Evolutionary conservation across 352 stramenopile genomes (phyloP).

Genomic region (Globisporangium sylvaticum): DNA sequence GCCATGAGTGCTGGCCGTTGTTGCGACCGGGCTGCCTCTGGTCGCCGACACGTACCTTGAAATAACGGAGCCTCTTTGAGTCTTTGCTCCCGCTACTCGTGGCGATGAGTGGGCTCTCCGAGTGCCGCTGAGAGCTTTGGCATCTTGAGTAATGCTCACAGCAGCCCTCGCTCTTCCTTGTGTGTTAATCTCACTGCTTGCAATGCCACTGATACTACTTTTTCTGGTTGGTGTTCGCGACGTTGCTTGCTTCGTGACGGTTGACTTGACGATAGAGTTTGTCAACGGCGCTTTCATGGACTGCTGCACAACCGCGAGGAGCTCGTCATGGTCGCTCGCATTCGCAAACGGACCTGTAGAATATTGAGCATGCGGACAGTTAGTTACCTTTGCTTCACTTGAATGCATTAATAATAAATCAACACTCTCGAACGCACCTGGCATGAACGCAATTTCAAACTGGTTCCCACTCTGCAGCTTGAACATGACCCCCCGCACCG

Average conservation of each 20-base stretch:
- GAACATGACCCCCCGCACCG: constrained; percentile 35
- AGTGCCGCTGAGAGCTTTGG: background rate
- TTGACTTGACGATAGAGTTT: background rate
- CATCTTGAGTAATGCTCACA: background rate
- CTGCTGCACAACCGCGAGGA: constrained; percentile 30
- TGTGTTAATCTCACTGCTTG: background rate
- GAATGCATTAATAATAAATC: background rate
- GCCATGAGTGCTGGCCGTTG: background rate
- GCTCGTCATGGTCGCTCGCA: constrained; percentile 37
- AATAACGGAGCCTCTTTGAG: constrained; percentile 4
- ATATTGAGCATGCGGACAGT: background rate
- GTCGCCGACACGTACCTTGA: background rate
- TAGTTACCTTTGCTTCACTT: background rate
- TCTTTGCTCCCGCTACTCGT: background rate
- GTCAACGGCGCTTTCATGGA: background rate
- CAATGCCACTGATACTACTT: background rate
- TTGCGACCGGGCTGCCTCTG: background rate
- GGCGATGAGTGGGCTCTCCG: background rate
- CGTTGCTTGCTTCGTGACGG: background rate
- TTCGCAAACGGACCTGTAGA: constrained; percentile 26
- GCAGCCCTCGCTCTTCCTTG: background rate
- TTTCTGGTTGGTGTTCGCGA: background rate
- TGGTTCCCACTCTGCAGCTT: constrained; percentile 24
- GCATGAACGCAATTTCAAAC: constrained; percentile 68
- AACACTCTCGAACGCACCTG: constrained; percentile 20